These are phyloP conservation scores for Globisporangium orthogonon DNA, from an alignment of 352 stramenopile species.

Conservation along the genomic window DNA sequence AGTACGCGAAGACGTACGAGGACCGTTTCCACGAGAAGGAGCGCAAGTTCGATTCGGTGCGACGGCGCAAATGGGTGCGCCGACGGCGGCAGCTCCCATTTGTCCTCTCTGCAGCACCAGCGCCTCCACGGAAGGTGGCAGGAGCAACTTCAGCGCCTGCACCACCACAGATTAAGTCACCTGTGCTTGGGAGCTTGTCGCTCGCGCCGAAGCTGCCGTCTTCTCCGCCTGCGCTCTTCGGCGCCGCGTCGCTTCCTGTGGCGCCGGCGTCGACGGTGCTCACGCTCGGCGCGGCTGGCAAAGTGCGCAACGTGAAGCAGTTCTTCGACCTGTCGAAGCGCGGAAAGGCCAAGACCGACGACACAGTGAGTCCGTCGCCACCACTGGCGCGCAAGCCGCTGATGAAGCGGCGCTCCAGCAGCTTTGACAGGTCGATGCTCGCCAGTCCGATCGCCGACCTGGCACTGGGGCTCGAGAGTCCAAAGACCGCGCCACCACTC, in stretches of 20 bases:
- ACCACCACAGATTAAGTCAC: background rate
- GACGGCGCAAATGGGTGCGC: conserved; percentile 59
- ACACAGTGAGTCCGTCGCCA: conserved; percentile 14
- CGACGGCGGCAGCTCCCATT: conserved; percentile 45
- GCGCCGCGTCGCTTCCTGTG: conserved; percentile 13
- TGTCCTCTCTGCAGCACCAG: conserved; percentile 23
- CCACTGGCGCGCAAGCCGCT: conserved; percentile 9
- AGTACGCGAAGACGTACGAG: conserved; percentile 68
- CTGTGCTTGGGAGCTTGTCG: background rate
- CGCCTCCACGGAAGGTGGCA: background rate
- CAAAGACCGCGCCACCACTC: conserved; percentile 4
- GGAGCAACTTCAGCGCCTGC: too few species aligned
- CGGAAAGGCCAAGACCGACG: conserved; percentile 22
- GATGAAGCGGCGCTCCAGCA: conserved; percentile 33
- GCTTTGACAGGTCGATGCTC: conserved; percentile 30
- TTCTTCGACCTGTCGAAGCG: conserved; percentile 16
- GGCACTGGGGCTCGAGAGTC: conserved; percentile 10
- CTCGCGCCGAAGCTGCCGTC: background rate
- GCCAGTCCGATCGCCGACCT: conserved; percentile 22
- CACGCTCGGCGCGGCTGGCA: conserved; percentile 19
- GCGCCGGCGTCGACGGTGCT: conserved; percentile 10
- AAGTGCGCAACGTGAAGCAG: conserved; percentile 37
- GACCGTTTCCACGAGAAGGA: conserved; percentile 71
- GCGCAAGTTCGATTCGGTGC: conserved; percentile 68
- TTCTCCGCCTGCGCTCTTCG: conserved; percentile 12